Percentiles rank a stretch among this genome's conserved stretches.
These are phyloP conservation scores for Taxillus chinensis DNA, from an alignment of 164 flowering plant genomes.

Conservation along the genomic window DNA sequence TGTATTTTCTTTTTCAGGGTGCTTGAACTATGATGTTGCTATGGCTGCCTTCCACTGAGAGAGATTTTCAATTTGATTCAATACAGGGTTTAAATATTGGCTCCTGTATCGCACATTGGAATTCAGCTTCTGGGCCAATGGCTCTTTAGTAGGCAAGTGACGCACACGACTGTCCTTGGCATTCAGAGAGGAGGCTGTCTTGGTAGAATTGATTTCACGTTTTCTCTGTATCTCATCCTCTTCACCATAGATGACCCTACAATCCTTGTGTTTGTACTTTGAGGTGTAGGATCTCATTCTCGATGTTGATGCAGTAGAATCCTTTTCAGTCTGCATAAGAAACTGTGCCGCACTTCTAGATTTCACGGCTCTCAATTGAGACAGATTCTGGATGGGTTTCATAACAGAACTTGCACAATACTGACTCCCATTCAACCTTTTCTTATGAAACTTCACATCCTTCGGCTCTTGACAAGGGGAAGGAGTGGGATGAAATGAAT, in stretches of 20 bases:
- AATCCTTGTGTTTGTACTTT: constrained; percentile 31
- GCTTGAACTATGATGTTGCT: constrained; percentile 14
- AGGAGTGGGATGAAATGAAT: too few species aligned
- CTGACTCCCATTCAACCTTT: too few species aligned
- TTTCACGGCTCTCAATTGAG: too few species aligned
- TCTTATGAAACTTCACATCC: too few species aligned
- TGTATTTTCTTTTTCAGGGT: constrained; percentile 21
- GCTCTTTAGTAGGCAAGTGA: neutral
- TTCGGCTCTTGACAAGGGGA: too few species aligned
- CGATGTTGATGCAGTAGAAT: neutral
- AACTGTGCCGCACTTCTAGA: too few species aligned
- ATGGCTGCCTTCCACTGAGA: constrained; percentile 38
- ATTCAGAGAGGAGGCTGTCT: too few species aligned
- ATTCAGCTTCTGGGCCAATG: neutral
- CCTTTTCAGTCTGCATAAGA: neutral
- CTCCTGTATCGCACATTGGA: constrained; percentile 12
- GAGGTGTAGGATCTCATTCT: constrained; percentile 5
- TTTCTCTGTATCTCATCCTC: constrained; percentile 13
- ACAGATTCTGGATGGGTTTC: too few species aligned
- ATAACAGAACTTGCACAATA: too few species aligned
- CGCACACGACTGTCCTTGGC: constrained; percentile 10
- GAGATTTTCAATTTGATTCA: constrained; percentile 38
- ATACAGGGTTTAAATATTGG: constrained; percentile 19
- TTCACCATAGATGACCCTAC: constrained; percentile 25
- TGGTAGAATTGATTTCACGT: too few species aligned